phyloP scores from a whole-genome alignment of 225 moss, liverwort and hornwort genomes.

The Physcomitrium patens region DNA sequence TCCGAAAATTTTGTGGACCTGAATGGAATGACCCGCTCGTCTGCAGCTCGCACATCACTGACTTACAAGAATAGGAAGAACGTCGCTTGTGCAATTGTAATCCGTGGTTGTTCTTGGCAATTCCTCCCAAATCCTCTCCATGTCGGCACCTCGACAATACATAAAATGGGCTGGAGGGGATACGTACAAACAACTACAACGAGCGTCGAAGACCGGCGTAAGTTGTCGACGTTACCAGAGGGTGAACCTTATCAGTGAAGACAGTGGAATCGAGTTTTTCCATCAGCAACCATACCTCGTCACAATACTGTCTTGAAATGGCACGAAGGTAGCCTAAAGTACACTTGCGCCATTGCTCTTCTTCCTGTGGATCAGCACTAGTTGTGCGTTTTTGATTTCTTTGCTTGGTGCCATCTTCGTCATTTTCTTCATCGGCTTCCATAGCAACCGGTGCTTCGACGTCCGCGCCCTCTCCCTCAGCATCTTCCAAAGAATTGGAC shows the following conservation, averaged over 20 bases:
- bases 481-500: slow-evolving; percentile 29
- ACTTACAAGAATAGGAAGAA: slow-evolving; percentile 3
- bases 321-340: slow-evolving; percentile 78
- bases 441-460: slow-evolving; percentile 47
- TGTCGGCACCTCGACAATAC: slow-evolving; percentile 10
- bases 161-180: not conserved
- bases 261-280: slow-evolving; percentile 79
- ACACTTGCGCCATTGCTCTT: slow-evolving; percentile 84
- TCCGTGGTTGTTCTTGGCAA: slow-evolving; percentile 17
- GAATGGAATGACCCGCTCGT: slow-evolving; percentile 14
- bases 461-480: slow-evolving; percentile 46
- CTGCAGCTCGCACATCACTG: slow-evolving; percentile 21
- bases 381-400: slow-evolving; percentile 30
- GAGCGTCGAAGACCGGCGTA: slow-evolving; percentile 78
- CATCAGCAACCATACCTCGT: slow-evolving; percentile 89
- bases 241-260: slow-evolving; percentile 66
- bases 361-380: slow-evolving; percentile 59
- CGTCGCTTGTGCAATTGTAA: slow-evolving; percentile 11
- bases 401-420: slow-evolving; percentile 50
- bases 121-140: slow-evolving; percentile 6
- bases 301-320: slow-evolving; percentile 83
- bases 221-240: slow-evolving; percentile 65
- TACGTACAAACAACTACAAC: slow-evolving; percentile 37
- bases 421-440: slow-evolving; percentile 46
- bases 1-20: too few species aligned